phyloP scores from a whole-genome alignment of 2,329 filamentous ascomycete genomes.

The Sclerotinia subarctica region DNA sequence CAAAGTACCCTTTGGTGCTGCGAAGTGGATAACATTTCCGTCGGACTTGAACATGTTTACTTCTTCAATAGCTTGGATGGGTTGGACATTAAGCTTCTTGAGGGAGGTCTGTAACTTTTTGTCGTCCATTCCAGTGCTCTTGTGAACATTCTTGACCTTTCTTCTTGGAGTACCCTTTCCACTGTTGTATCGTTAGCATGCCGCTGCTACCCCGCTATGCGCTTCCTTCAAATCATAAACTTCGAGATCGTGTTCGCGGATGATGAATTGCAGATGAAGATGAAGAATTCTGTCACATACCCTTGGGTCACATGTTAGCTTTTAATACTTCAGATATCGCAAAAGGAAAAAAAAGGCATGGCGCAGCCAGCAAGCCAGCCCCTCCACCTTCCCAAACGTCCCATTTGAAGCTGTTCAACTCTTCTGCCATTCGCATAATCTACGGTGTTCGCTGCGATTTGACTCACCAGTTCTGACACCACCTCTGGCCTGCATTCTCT shows the following conservation, averaged over 20 bases:
- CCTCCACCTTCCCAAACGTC: not conserved
- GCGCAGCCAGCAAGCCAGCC: not conserved
- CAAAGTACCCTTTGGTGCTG: slow-evolving; percentile 81
- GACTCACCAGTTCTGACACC: slow-evolving; percentile 30
- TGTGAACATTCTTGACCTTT: slow-evolving; percentile 98
- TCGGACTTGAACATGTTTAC: slow-evolving; percentile 99
- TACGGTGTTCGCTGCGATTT: not conserved
- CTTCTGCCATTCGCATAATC: not conserved
- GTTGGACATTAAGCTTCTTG: slow-evolving; percentile 99
- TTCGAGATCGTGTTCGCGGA: slow-evolving; percentile 2
- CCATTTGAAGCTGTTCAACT: not conserved
- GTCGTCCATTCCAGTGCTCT: slow-evolving; percentile 90
- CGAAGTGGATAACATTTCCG: slow-evolving; percentile 99
- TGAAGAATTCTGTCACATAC: slow-evolving; percentile 16
- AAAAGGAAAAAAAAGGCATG: not conserved
- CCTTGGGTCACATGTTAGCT: slow-evolving; percentile 15
- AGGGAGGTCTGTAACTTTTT: slow-evolving; percentile 97
- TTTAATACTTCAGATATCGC: slow-evolving; percentile 1
- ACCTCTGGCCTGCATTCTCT: slow-evolving; percentile 60
- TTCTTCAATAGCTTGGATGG: slow-evolving; percentile 99
- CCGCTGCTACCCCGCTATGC: slow-evolving; percentile 22
- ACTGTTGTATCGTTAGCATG: slow-evolving; percentile 44
- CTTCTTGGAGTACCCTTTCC: slow-evolving; percentile 97
- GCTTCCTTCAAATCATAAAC: not conserved
- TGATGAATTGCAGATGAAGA: not conserved